Percentiles rank a stretch among this genome's conserved stretches.
phyloP scores from a whole-genome alignment of 2,329 filamentous ascomycete species.

The Sphaerostilbella broomeana region DNA sequence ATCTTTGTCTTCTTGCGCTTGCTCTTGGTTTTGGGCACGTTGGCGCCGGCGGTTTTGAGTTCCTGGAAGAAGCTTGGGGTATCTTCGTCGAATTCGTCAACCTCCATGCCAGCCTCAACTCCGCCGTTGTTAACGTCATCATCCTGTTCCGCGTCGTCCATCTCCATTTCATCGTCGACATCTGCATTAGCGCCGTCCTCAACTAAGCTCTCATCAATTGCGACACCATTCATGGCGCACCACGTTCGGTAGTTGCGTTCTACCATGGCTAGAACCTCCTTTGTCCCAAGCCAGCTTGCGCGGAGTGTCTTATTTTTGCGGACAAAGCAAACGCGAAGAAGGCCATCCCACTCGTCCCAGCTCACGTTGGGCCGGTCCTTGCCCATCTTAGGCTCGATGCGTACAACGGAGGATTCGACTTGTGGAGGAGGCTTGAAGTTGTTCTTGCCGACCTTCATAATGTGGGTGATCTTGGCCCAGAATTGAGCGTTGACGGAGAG shows the following conservation, averaged over 20 bases:
- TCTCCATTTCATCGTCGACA: conserved; percentile 31
- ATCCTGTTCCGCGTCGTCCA: conserved; percentile 38
- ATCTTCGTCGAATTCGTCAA: conserved; percentile 33
- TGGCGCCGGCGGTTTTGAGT: conserved; percentile 34
- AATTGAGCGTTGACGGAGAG: conserved; percentile 91
- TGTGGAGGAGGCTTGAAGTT: conserved; percentile 94
- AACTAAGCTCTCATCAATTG: conserved; percentile 61
- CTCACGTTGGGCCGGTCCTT: conserved; percentile 72
- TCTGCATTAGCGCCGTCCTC: conserved; percentile 41
- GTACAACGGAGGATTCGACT: conserved; percentile 85
- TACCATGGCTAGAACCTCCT: conserved; percentile 73
- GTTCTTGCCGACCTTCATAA: conserved; percentile 92
- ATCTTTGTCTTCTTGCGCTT: conserved; percentile 74
- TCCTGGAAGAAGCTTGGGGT: conserved; percentile 81
- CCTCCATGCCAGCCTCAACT: conserved; percentile 44
- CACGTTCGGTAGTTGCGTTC: conserved; percentile 84
- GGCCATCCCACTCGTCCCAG: conserved; percentile 92
- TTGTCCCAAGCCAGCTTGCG: conserved; percentile 72
- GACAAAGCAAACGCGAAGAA: conserved; percentile 64
- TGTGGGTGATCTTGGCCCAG: conserved; percentile 58
- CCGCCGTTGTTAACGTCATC: conserved; percentile 41
- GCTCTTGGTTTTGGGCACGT: conserved; percentile 53
- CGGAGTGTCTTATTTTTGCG: conserved; percentile 88
- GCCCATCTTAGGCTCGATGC: conserved; percentile 81
- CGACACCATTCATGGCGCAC: conserved; percentile 79